These are phyloP conservation scores for Zymoseptoria passerinii DNA, from an alignment of 2,329 filamentous ascomycete genomes.

Conservation along the genomic window DNA sequence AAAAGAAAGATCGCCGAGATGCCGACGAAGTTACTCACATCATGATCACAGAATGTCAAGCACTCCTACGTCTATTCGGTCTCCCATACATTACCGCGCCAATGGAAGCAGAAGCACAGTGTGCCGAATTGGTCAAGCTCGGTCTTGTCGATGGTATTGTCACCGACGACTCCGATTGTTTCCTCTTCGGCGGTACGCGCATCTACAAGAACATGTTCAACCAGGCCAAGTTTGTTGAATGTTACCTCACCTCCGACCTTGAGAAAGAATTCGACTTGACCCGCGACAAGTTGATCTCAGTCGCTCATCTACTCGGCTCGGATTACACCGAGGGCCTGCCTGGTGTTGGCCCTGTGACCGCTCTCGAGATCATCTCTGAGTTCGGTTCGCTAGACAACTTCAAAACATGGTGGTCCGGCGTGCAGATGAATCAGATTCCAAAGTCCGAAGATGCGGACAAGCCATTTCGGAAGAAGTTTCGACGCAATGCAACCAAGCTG, in stretches of 20 bases:
- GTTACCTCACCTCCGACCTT: conserved; percentile 75
- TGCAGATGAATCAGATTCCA: conserved; percentile 60
- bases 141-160: conserved; percentile 95
- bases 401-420: conserved; percentile 74
- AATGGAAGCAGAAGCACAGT: conserved; percentile 98
- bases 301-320: conserved; percentile 84
- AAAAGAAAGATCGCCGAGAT: conserved; percentile 91
- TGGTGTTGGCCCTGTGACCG: conserved; percentile 87
- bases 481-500: conserved; percentile 72
- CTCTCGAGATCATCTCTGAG: conserved; percentile 86
- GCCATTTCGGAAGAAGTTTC: conserved; percentile 77
- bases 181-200: conserved; percentile 89
- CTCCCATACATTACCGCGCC: conserved; percentile 94
- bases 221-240: conserved; percentile 94
- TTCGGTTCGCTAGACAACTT: conserved; percentile 72
- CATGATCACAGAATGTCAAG: conserved; percentile 93
- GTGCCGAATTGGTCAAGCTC: conserved; percentile 77
- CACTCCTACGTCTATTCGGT: conserved; percentile 80
- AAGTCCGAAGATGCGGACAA: conserved; percentile 49
- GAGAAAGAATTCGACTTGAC: conserved; percentile 83
- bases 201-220: conserved; percentile 99
- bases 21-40: conserved; percentile 94
- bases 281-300: conserved; percentile 75
- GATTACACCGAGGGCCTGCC: conserved; percentile 92
- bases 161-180: conserved; percentile 93